These are phyloP conservation scores for Narthecium ossifragum DNA, from an alignment of 106 monocot genomes.

Conservation along the genomic window DNA sequence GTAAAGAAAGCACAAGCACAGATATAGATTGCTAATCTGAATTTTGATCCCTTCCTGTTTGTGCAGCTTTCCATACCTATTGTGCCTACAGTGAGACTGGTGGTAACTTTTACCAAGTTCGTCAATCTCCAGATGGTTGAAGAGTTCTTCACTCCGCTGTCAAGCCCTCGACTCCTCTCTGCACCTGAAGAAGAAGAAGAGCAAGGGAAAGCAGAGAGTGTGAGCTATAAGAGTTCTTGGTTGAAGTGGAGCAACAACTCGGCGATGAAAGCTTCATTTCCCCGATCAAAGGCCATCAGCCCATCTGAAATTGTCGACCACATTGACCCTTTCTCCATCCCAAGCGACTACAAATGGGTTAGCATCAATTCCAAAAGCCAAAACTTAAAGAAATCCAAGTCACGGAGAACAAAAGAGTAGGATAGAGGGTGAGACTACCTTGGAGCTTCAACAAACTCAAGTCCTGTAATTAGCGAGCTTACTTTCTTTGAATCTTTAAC, in stretches of 20 bases:
- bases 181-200: slow-evolving; percentile 29
- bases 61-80: slow-evolving; percentile 78
- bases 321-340: slow-evolving; percentile 61
- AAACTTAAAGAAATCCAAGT: slow-evolving; percentile 33
- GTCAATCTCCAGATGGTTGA: slow-evolving; percentile 51
- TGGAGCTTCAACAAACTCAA: not conserved
- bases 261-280: slow-evolving; percentile 17
- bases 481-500: not conserved
- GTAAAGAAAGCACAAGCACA: too few relatives aligned
- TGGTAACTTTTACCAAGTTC: slow-evolving; percentile 75
- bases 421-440: slow-evolving; percentile 13
- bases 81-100: slow-evolving; percentile 64
- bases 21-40: not conserved
- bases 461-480: not conserved
- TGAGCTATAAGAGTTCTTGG: slow-evolving; percentile 36
- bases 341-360: slow-evolving; percentile 56
- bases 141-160: slow-evolving; percentile 77
- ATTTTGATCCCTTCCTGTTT: not conserved
- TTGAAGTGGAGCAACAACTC: slow-evolving; percentile 40
- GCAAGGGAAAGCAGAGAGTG: slow-evolving; percentile 14
- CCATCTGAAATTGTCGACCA: slow-evolving; percentile 32
- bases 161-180: slow-evolving; percentile 52
- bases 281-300: slow-evolving; percentile 37
- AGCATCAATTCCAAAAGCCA: slow-evolving; percentile 20
- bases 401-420: slow-evolving; percentile 35